These are phyloP conservation scores for Arthrobotrys entomopaga DNA, from an alignment of 2,329 filamentous ascomycete species.

Conservation along the genomic window DNA sequence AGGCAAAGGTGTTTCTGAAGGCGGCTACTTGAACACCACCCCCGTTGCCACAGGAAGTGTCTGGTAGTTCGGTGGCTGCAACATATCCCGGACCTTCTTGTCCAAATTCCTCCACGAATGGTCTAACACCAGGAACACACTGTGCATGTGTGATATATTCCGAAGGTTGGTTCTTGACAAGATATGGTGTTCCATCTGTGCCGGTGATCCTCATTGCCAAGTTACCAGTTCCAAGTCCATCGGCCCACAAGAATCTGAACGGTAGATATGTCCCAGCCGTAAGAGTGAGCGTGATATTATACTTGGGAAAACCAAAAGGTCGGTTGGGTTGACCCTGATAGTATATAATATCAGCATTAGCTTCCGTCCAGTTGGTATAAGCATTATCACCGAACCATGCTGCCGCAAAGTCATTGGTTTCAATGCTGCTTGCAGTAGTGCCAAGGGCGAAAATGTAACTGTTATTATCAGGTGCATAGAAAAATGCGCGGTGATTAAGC, in stretches of 20 bases:
- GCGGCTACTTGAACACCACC: background rate
- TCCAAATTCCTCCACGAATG: conserved; percentile 1
- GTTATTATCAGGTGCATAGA: conserved; percentile 5
- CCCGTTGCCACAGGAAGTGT: background rate
- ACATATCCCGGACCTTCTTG: background rate
- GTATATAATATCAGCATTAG: conserved; percentile 5
- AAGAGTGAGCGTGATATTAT: conserved; percentile 10
- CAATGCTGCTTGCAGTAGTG: conserved; percentile 6
- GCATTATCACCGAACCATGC: conserved; percentile 9
- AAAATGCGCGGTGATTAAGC: conserved; percentile 4
- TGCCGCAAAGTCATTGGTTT: conserved; percentile 8
- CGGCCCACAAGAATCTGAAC: conserved; percentile 25
- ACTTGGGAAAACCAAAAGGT: conserved; percentile 14
- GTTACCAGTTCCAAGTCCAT: conserved; percentile 18
- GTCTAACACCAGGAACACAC: background rate
- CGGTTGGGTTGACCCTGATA: conserved; percentile 11
- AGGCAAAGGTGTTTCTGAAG: background rate
- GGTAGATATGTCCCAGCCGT: conserved; percentile 25
- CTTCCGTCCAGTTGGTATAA: conserved; percentile 6
- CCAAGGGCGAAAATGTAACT: conserved; percentile 18
- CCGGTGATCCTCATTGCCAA: conserved; percentile 11
- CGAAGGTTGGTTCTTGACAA: background rate
- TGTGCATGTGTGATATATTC: background rate
- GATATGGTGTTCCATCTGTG: background rate
- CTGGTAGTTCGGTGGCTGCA: background rate